Evolutionary conservation across 371 early-diverging fungal genomes (phyloP), one percentile per base, ranked within the genome.

Genomic region (Actinomortierella wolfii): DNA sequence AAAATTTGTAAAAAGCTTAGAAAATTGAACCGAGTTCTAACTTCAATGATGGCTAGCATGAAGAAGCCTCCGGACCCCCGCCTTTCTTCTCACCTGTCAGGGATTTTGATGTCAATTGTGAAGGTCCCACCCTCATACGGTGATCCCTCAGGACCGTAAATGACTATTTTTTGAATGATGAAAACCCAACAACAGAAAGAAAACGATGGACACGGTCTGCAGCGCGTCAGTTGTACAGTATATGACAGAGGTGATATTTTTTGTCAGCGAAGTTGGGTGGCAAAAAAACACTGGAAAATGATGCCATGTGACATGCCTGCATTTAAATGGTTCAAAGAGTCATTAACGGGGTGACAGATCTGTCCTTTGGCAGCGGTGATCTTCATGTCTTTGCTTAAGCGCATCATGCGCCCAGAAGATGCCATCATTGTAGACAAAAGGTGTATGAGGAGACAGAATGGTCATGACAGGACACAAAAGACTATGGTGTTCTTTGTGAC

Each of bases 21-120:
- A n/a, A n/a, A n/a, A n/a, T n/a, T n/a, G n/a, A n/a, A n/a, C n/a
- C n/a, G n/a, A n/a, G n/a, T n/a, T n/a, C n/a, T n/a, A n/a, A n/a
- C n/a, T n/a, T n/a, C n/a, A n/a, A n/a, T n/a, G n/a, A n/a, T n/a
- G n/a, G n/a, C n/a, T n/a, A n/a, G n/a, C n/a, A n/a, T n/a, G n/a
- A n/a, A n/a, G n/a, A n/a, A n/a, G n/a, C n/a, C n/a, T n/a, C n/a
- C n/a, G n/a, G n/a, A n/a, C n/a, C n/a, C n/a, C n/a, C n/a, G n/a
- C n/a, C n/a, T n/a, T n/a, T n/a, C n/a, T 34, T 34, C 17, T 29
- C 51, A 67, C 74, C 40, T 62, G 15, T 73, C 74, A 1, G 74
- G 74, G 9, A 73, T 73, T 6, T 67, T 51, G 45, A 73, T 73
- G 29, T 73, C 74, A 25, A 73, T 52, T 42, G 55, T 61, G 54